Evolutionary conservation across 148 eudicot species (phyloP).

Genomic region (Rhododendron griersonianum): DNA sequence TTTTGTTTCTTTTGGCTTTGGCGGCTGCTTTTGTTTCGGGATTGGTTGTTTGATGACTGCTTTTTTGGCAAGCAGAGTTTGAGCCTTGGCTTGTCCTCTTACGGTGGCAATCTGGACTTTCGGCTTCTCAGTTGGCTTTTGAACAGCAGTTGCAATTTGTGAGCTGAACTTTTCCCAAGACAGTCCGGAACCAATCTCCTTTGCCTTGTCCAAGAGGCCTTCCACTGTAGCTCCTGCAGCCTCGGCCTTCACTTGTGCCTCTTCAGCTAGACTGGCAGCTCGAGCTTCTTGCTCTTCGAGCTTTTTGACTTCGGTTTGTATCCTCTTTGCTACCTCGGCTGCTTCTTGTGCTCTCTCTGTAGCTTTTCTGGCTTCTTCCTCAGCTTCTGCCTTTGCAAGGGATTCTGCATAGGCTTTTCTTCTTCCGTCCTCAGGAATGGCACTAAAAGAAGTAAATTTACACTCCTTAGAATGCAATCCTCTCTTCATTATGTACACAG

Average conservation of each 20-base stretch:
- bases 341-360: conserved; percentile 60
- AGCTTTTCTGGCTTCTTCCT: conserved; percentile 69
- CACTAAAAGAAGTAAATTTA: conserved; percentile 27
- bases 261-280: conserved; percentile 52
- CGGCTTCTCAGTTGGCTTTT: conserved; percentile 37
- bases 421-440: conserved; percentile 91
- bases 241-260: conserved; percentile 51
- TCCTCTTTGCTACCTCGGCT: conserved; percentile 48
- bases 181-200: conserved; percentile 48
- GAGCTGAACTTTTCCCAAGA: conserved; percentile 77
- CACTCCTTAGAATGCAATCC: not conserved
- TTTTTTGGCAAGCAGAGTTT: conserved; percentile 48
- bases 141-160: conserved; percentile 59
- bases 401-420: conserved; percentile 80
- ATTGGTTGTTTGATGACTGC: conserved; percentile 48
- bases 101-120: conserved; percentile 81
- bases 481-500: not conserved
- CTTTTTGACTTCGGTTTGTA: conserved; percentile 49
- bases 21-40: conserved; percentile 27
- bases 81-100: conserved; percentile 92
- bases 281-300: conserved; percentile 44
- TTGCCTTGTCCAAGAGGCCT: conserved; percentile 47
- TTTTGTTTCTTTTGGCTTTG: conserved; percentile 28
- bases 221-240: conserved; percentile 58
- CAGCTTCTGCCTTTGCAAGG: conserved; percentile 66